Evolutionary conservation across 169 alveolate genomes (phyloP).

Genomic region (Blepharisma undulans): DNA sequence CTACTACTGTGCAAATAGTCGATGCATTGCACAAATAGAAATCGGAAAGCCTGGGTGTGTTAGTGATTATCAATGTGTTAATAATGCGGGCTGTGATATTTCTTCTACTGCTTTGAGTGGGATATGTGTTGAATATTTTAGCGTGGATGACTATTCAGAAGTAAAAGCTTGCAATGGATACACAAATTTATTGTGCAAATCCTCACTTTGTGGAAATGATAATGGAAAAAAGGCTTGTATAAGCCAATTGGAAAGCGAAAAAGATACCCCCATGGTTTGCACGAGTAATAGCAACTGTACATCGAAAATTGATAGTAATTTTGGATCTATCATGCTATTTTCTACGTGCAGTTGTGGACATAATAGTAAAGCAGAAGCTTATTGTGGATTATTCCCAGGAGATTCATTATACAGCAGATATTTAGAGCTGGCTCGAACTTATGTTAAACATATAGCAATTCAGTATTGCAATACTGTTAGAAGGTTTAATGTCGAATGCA

Average conservation of each 20-base stretch:
- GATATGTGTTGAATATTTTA: neutral
- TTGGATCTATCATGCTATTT: neutral
- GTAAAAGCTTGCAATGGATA: neutral
- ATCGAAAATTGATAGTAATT: too few relatives aligned
- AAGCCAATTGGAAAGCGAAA: neutral
- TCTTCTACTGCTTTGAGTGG: neutral
- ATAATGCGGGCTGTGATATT: neutral
- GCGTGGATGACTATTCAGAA: neutral
- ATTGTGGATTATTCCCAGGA: conserved; percentile 34
- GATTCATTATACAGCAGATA: neutral
- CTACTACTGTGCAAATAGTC: neutral
- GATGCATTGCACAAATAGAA: neutral
- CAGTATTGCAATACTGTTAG: neutral
- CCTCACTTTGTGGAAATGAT: neutral
- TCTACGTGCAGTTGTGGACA: conserved; percentile 4
- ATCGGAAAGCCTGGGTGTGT: neutral
- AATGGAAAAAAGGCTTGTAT: neutral
- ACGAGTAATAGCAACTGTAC: neutral
- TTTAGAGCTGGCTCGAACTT: too few relatives aligned
- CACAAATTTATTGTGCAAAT: neutral
- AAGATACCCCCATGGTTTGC: neutral
- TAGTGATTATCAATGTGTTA: neutral
- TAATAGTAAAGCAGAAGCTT: neutral
- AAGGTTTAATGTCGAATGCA: neutral
- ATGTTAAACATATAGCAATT: too few relatives aligned